phyloP scores from a whole-genome alignment of 495 filamentous ascomycete species.

The Penicillium alfredii region DNA sequence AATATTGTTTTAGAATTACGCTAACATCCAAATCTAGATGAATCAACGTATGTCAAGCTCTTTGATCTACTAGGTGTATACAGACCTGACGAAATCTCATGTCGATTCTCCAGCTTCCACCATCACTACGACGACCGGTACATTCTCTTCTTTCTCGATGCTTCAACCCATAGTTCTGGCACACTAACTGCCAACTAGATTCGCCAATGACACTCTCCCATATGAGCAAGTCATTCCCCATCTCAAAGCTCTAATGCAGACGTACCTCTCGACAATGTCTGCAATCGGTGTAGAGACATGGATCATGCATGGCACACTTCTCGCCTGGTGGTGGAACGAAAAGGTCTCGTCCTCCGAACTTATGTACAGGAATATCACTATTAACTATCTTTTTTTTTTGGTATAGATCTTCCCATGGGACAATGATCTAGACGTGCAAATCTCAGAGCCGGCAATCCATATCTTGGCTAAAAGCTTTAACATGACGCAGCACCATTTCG shows the following conservation, averaged over 20 bases:
- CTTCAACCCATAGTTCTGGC: conserved; percentile 4
- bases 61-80: conserved; percentile 5
- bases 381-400: conserved; percentile 2
- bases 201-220: conserved; percentile 40
- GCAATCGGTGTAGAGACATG: conserved; percentile 54
- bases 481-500: conserved; percentile 54
- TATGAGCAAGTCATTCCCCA: conserved; percentile 43
- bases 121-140: conserved; percentile 59
- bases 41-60: conserved; percentile 46
- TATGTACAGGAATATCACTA: not conserved
- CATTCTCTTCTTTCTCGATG: conserved; percentile 3
- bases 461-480: conserved; percentile 57
- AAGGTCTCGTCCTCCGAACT: conserved; percentile 26
- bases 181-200: conserved; percentile 32
- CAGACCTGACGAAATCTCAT: not conserved
- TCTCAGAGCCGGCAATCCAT: conserved; percentile 49
- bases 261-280: conserved; percentile 51
- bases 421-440: conserved; percentile 55
- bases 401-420: conserved; percentile 57
- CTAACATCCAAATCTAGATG: conserved; percentile 29
- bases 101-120: conserved; percentile 45
- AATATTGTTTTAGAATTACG: too few relatives aligned
- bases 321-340: conserved; percentile 61
- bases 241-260: conserved; percentile 47
- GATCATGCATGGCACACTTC: conserved; percentile 58